These are phyloP conservation scores for Trametes villosa DNA, from an alignment of 768 basidiomycete genomes.

Conservation along the genomic window DNA sequence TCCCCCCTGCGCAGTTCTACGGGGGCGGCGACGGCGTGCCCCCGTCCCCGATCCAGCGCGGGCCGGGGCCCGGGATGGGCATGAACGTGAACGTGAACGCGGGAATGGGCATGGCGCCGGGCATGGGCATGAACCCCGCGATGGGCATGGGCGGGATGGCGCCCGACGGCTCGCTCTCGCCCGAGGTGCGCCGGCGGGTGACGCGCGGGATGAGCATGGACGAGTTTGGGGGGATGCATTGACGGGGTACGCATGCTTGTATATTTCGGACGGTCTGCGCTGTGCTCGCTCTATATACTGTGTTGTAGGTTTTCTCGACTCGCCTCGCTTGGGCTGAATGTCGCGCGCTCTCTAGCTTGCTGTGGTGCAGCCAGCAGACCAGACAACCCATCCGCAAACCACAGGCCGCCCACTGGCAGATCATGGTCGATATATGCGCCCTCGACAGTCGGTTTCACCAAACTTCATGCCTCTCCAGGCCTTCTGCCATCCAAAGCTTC, in stretches of 20 bases:
- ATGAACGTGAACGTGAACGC: constrained; percentile 21
- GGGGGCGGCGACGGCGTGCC: constrained; percentile 29
- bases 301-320: background rate
- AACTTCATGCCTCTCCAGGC: background rate
- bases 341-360: too few relatives aligned
- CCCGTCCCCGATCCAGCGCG: constrained; percentile 21
- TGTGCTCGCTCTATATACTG: background rate
- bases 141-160: constrained; percentile 40
- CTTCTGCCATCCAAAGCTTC: background rate
- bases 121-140: constrained; percentile 27
- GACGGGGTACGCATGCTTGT: constrained; percentile 10
- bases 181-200: constrained; percentile 28
- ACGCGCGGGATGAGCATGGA: constrained; percentile 34
- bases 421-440: too few relatives aligned
- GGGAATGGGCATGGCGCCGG: constrained; percentile 27
- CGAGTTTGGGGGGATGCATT: constrained; percentile 33
- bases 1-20: constrained; percentile 50
- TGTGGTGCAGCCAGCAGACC: too few relatives aligned
- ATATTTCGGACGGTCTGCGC: background rate
- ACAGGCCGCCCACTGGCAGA: too few relatives aligned
- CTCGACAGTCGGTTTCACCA: too few relatives aligned
- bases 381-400: too few relatives aligned
- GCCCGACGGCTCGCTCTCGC: constrained; percentile 33
- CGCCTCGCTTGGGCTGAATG: too few relatives aligned
- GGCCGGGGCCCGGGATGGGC: constrained; percentile 16